phyloP scores from a whole-genome alignment of 495 filamentous ascomycete species.

The Emericellopsis terricola region DNA sequence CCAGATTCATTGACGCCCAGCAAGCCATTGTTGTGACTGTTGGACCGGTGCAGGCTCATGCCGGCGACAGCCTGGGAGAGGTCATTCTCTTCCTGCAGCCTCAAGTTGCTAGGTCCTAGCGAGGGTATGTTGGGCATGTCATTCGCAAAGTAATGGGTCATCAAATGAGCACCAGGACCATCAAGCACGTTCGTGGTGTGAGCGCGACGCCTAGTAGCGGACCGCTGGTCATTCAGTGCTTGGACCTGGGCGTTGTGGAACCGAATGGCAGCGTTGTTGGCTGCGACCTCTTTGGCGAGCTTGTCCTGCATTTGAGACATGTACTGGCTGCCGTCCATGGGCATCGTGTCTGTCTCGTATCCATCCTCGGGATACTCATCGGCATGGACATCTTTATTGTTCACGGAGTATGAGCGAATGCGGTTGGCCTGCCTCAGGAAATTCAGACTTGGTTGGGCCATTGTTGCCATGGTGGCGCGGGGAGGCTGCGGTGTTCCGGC shows the following conservation, averaged over 20 bases:
- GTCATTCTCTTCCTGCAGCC: slow-evolving; percentile 55
- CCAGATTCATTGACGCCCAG: slow-evolving; percentile 51
- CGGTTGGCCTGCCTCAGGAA: slow-evolving; percentile 67
- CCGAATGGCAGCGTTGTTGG: slow-evolving; percentile 79
- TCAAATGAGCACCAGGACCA: slow-evolving; percentile 51
- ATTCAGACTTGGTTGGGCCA: slow-evolving; percentile 62
- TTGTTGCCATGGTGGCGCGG: slow-evolving; percentile 51
- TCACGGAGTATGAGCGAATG: slow-evolving; percentile 93
- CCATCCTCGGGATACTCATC: slow-evolving; percentile 74
- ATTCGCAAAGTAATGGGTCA: slow-evolving; percentile 59
- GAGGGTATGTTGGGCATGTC: slow-evolving; percentile 44
- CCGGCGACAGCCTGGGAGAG: slow-evolving; percentile 56
- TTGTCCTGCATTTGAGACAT: slow-evolving; percentile 28
- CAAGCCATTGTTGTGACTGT: slow-evolving; percentile 37
- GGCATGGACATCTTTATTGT: slow-evolving; percentile 94
- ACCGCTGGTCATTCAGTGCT: slow-evolving; percentile 70
- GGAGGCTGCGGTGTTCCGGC: slow-evolving; percentile 83
- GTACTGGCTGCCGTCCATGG: slow-evolving; percentile 53
- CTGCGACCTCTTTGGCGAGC: too few relatives aligned
- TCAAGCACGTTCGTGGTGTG: slow-evolving; percentile 76
- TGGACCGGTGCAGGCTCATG: slow-evolving; percentile 50
- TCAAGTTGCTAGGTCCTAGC: slow-evolving; percentile 53
- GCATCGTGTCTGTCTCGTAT: slow-evolving; percentile 54
- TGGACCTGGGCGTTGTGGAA: slow-evolving; percentile 90
- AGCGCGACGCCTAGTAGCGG: slow-evolving; percentile 67